Conservation (phyloP, 2,329 filamentous ascomycete genomes). For the Phialophora macrospora region DNA sequence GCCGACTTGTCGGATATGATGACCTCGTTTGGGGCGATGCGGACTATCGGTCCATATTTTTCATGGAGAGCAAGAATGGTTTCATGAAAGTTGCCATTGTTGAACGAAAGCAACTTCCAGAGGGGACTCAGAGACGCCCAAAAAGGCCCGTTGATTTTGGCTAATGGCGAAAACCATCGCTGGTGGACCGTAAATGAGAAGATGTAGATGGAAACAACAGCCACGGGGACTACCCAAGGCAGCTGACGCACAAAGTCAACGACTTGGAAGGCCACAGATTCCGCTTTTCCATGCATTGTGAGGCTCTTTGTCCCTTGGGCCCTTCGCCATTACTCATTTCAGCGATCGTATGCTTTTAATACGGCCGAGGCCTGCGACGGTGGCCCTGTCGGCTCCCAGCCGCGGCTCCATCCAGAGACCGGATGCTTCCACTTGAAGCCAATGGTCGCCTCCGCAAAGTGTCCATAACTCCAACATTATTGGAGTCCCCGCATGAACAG, state of each 20-base stretch:
- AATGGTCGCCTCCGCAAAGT: background rate
- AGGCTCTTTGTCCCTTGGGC: background rate
- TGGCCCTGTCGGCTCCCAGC: background rate
- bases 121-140: constrained; percentile 15
- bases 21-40: constrained; percentile 12
- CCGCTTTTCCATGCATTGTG: background rate
- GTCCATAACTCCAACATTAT: constrained; percentile 13
- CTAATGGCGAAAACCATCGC: background rate
- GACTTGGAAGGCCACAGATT: constrained; percentile 1
- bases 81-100: constrained; percentile 16
- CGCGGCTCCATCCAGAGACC: background rate
- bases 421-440: background rate
- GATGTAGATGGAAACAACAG: background rate
- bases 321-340: background rate
- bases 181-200: background rate
- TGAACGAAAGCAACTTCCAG: constrained; percentile 20
- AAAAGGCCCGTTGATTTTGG: background rate
- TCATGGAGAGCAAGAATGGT: constrained; percentile 14
- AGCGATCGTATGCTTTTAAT: background rate
- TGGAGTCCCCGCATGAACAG: constrained; percentile 12
- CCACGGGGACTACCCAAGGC: background rate
- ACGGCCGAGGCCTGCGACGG: background rate
- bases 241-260: background rate
- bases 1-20: constrained; percentile 4
- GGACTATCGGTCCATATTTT: constrained; percentile 13